Evolutionary conservation across 805 yeast genomes (phyloP).

Genomic region (Myxozyma monticola): DNA sequence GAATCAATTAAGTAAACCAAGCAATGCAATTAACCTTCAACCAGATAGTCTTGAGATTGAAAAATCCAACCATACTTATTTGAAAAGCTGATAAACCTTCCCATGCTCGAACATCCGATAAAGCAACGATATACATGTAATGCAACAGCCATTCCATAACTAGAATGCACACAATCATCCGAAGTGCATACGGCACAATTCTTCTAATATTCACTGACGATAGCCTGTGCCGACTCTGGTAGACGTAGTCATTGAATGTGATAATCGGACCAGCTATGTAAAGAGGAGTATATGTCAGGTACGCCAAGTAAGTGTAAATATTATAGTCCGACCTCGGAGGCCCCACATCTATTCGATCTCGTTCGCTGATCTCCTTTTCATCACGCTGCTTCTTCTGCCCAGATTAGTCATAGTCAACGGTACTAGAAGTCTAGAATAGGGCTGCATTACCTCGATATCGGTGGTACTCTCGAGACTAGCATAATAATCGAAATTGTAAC

Average conservation of each 20-base stretch:
- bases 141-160: slow-evolving; percentile 90
- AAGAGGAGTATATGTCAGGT: slow-evolving; percentile 80
- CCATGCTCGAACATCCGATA: slow-evolving; percentile 88
- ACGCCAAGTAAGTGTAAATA: slow-evolving; percentile 68
- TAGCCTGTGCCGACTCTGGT: slow-evolving; percentile 60
- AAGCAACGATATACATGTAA: slow-evolving; percentile 89
- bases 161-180: slow-evolving; percentile 71
- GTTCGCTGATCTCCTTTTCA: slow-evolving; percentile 47
- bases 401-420: slow-evolving; percentile 3
- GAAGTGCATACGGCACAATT: slow-evolving; percentile 58
- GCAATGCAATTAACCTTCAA: slow-evolving; percentile 49
- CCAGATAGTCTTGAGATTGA: slow-evolving; percentile 91
- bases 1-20: background rate
- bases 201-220: slow-evolving; percentile 59
- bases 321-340: slow-evolving; percentile 62
- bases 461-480: slow-evolving; percentile 3
- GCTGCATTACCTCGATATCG: slow-evolving; percentile 21
- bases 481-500: slow-evolving; percentile 74
- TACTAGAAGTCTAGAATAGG: background rate
- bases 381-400: slow-evolving; percentile 21
- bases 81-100: slow-evolving; percentile 85
- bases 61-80: slow-evolving; percentile 89
- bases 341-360: slow-evolving; percentile 64
- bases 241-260: slow-evolving; percentile 86
- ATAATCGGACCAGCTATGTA: slow-evolving; percentile 94